These are phyloP conservation scores for Populus trichocarpa DNA, from an alignment of 441 rosid species.

Conservation along the genomic window DNA sequence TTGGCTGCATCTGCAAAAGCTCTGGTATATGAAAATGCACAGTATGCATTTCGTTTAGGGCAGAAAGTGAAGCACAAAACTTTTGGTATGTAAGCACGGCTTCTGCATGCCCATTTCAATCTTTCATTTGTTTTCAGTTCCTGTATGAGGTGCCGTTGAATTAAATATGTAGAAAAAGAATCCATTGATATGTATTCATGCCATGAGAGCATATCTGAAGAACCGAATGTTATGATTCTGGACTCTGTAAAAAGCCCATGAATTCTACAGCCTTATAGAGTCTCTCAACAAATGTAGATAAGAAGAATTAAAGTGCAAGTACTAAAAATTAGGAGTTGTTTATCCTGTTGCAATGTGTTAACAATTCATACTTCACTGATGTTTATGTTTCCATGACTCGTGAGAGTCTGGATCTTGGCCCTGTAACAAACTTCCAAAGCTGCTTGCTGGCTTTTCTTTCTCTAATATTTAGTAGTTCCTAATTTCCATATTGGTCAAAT, in stretches of 20 bases:
- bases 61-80: constrained; percentile 85
- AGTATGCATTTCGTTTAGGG: constrained; percentile 83
- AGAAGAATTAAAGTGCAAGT: constrained; percentile 1
- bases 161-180: neutral
- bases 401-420: neutral
- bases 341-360: neutral
- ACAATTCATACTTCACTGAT: neutral
- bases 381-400: neutral
- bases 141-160: neutral
- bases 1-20: constrained; percentile 88
- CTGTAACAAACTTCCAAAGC: neutral
- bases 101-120: constrained; percentile 14
- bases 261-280: neutral
- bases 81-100: constrained; percentile 48
- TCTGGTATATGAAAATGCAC: constrained; percentile 68
- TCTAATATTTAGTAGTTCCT: neutral
- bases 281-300: neutral
- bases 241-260: neutral
- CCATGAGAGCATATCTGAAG: neutral
- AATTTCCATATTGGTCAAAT: neutral
- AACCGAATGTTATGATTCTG: constrained; percentile 1
- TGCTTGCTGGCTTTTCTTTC: neutral
- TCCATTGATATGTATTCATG: neutral
- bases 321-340: neutral
- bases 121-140: neutral